Base-by-base conservation (phyloP, 2,329 filamentous ascomycete species). In the Pseudocercospora fijiensis region DNA sequence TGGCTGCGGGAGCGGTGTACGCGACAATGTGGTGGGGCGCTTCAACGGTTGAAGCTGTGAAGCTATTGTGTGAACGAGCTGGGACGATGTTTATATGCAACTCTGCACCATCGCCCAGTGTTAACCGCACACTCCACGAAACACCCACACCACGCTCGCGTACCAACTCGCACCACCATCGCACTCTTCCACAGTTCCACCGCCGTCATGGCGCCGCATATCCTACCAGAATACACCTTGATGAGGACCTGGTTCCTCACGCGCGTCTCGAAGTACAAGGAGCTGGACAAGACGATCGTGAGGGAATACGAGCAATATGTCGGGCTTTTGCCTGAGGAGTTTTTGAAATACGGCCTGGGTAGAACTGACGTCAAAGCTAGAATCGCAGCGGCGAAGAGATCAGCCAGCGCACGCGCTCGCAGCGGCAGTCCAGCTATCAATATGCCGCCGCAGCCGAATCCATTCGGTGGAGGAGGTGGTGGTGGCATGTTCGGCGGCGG, bases 311-410 rank as follows among this genome's bases (percentile, higher is more conserved):
- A 56, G 53, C 53, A 37, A 22, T 41, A 37, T 8, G 4, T 56
- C 18, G 53, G 53, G 53, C 53, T 18, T 22, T 24, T 56, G 53
- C 53, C 53, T 41, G 51, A 28, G 30, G 22, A 45, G n/a, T 62
- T 57, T 22, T 53, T 37, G 30, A 27, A 27, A 27, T 26, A 49
- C 18, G 49, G 30, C 55, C 18, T 27, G 13, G 53, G 53, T 28
- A 33, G 53, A 26, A 43, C 65, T 66, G 45, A 68, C 58, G 27
- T 57, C 10, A 51, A 30, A 22, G n/a, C 57, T 47, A 67, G 66
- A 58, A 68, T 68, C 45, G 66, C 66, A 33, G 27, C 33, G 20
- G 58, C 56, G 37, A 63, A 62, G 60, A 68, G 64, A 51, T 58
- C 62, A 37, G 53, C 18, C 58, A 60, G 67, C 52, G 58, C 60